Evolutionary conservation across 1,284 basidiomycete genomes (phyloP).

Genomic region (Cutaneotrichosporon sp.): DNA sequence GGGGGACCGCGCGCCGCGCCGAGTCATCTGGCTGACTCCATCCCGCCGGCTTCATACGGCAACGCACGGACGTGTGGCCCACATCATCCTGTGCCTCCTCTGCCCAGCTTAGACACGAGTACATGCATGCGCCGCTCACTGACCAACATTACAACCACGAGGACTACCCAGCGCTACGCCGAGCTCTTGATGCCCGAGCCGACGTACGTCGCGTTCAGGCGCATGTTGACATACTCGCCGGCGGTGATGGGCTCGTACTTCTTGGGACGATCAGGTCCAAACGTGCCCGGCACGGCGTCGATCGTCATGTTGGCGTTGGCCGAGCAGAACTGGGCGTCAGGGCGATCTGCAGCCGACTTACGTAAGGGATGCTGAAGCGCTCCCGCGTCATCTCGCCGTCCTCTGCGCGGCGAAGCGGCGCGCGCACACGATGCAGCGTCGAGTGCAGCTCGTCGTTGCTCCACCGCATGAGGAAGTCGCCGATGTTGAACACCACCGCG

Average conservation of each 20-base stretch:
- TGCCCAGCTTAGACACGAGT: no score
- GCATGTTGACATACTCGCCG: conserved; percentile 50
- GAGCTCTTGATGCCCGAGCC: not conserved
- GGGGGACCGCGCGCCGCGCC: no score
- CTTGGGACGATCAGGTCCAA: conserved; percentile 54
- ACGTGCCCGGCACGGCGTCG: conserved; percentile 61
- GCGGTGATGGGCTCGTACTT: conserved; percentile 58
- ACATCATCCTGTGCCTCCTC: no score
- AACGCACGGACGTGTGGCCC: no score
- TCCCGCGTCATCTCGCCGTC: conserved; percentile 55
- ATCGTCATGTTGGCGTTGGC: conserved; percentile 56
- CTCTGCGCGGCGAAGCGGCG: conserved; percentile 50
- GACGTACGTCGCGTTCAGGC: conserved; percentile 37
- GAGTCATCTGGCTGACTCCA: no score
- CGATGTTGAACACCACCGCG: conserved; percentile 63
- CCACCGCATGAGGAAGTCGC: conserved; percentile 66
- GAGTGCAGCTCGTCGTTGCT: conserved; percentile 64
- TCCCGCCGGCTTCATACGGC: no score
- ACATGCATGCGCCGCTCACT: no score
- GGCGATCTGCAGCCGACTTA: conserved; percentile 48
- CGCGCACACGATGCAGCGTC: conserved; percentile 63
- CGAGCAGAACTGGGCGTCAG: conserved; percentile 59
- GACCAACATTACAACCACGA: not conserved
- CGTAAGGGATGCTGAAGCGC: conserved; percentile 64
- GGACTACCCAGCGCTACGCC: not conserved